Evolutionary conservation across 768 basidiomycete genomes (phyloP), one percentile per base, ranked within the genome.

Genomic region (Tulasnella sp.): DNA sequence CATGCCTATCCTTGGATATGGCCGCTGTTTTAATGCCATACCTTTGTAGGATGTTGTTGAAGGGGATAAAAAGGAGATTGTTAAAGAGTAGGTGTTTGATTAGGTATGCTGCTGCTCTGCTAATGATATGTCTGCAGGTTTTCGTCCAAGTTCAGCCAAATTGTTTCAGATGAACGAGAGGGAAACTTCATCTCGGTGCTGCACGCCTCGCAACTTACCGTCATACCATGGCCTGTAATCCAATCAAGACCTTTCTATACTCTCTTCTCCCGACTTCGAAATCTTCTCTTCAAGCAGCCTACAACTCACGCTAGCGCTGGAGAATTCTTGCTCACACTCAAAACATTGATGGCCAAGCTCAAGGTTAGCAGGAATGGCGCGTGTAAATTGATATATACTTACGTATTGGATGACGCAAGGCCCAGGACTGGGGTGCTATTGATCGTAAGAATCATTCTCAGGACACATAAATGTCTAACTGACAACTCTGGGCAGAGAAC

Each of bases 161-260:
- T 80, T 16, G 76, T 81, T 13, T 69, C 74, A 48, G 68, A 75
- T 3, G 77, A 81, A 53, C 76, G 77, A 60, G 74, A 68, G 27
- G 65, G 72, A 0, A 81, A 81, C 53, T 79, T 81, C 57, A 78
- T 81, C 51, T 71, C 76, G 15, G 72, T 69, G 1, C 67, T 80
- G 4, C 79, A 80, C 51, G 66, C 68, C 0, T 78, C 78, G 1
- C 68, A 68, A 45, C 57, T 80, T 4, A 67, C 66, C 32, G 79
- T 81, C 13, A 69, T 79, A 9, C 79, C 78, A 4, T 81, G 79
- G 79, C 78, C 77, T 0, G 76, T 81, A 37, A 79, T 81, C 27
- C 75, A 77, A 57, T 78, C 78, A 0, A 68, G 62, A 39, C 70
- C 76, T 20, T 81, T 81, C 58, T 81, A 81, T 53, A 65, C 60